Evolutionary conservation across 176 grass and related monocot genomes (phyloP).

Genomic region (Triticum timopheevii): DNA sequence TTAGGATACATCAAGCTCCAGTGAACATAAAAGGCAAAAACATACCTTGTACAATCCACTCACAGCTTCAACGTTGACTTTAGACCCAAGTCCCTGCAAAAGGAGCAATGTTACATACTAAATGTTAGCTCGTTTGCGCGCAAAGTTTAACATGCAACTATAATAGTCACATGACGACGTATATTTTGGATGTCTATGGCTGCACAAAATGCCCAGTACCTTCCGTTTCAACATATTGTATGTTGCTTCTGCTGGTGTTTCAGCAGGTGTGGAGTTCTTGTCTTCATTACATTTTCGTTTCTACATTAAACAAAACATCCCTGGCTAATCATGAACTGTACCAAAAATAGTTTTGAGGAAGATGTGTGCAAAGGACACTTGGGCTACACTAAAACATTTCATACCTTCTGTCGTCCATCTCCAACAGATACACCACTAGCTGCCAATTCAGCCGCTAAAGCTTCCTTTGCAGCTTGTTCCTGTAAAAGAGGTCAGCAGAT

Average conservation of each 20-base stretch:
- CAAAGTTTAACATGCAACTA: not conserved
- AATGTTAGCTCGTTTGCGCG: not conserved
- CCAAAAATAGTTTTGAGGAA: not conserved
- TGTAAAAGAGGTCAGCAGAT: conserved; percentile 26
- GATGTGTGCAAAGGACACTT: not conserved
- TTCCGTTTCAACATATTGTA: conserved; percentile 86
- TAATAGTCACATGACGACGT: not conserved
- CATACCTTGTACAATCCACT: conserved; percentile 64
- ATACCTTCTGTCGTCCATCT: conserved; percentile 61
- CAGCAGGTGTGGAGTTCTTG: conserved; percentile 52
- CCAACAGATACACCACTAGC: conserved; percentile 51
- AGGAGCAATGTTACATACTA: conserved; percentile 5
- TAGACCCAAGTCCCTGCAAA: conserved; percentile 62
- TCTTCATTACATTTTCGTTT: conserved; percentile 66
- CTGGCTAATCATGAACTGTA: not conserved
- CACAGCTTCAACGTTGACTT: conserved; percentile 61
- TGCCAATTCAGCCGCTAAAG: conserved; percentile 59
- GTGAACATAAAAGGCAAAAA: conserved; percentile 25
- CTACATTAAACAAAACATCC: conserved; percentile 25
- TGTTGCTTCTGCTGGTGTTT: conserved; percentile 81
- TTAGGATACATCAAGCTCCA: not conserved
- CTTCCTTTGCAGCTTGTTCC: conserved; percentile 91
- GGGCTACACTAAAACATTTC: not conserved
- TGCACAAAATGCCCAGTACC: conserved; percentile 36
- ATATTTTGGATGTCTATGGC: not conserved